Evolutionary conservation across 116 monocot genomes (phyloP).

Genomic region (Posidonia oceanica): DNA sequence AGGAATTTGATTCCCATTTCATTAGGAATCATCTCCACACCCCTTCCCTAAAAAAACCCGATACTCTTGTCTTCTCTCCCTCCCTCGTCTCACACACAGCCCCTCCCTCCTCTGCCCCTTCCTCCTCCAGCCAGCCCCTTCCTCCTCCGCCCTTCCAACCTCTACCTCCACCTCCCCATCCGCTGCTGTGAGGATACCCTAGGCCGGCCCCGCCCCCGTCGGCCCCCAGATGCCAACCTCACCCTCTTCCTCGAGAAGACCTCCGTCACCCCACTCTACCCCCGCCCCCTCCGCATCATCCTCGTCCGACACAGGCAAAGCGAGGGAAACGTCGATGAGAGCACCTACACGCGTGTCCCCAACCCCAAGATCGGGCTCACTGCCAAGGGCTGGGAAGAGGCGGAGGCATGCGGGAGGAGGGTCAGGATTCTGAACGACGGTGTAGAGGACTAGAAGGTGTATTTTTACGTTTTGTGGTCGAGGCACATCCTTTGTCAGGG

Average conservation of each 20-base stretch:
- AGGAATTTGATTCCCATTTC: too few relatives aligned
- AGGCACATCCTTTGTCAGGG: too few relatives aligned
- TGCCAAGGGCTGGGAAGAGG: too few relatives aligned
- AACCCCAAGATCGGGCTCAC: constrained; percentile 73
- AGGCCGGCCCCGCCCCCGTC: too few relatives aligned
- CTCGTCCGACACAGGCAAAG: constrained; percentile 96
- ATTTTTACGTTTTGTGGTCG: constrained; percentile 87
- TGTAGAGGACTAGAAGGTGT: constrained; percentile 78
- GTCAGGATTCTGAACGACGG: constrained; percentile 29
- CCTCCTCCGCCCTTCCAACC: background rate
- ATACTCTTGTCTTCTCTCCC: too few relatives aligned
- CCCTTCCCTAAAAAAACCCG: too few relatives aligned
- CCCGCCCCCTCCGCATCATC: constrained; percentile 63
- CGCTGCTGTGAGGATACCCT: too few relatives aligned
- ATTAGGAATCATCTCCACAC: too few relatives aligned
- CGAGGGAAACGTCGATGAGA: constrained; percentile 92
- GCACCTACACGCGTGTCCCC: constrained; percentile 70
- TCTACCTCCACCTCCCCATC: constrained; percentile 7
- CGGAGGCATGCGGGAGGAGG: constrained; percentile 44
- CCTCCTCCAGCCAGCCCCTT: too few relatives aligned
- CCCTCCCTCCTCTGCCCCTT: too few relatives aligned
- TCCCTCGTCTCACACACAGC: too few relatives aligned
- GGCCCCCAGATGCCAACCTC: constrained; percentile 2
- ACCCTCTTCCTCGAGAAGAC: constrained; percentile 25
- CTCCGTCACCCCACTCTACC: constrained; percentile 2